Base-by-base conservation (phyloP, 2,329 filamentous ascomycete genomes). In the Amphichorda felina region DNA sequence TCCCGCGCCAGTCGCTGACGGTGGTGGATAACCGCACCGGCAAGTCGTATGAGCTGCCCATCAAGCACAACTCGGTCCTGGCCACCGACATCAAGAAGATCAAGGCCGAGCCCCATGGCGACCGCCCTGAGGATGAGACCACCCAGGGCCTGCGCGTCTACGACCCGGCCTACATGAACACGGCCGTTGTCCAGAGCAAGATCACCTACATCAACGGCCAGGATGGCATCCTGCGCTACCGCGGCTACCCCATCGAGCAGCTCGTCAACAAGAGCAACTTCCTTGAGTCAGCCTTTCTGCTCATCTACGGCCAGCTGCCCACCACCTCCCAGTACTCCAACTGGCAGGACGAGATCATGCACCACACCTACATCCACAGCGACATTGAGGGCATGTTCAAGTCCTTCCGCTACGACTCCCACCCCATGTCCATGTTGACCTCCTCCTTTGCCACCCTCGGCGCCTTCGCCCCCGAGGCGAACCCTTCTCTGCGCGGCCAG, bases 151-250 rank as follows among this genome's bases (percentile, higher is more conserved):
- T 70, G n/a, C 50, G 64, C 16, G 55, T 70, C 25, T 68, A 57
- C 37, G 66, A 69, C 48, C 64, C 65, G n/a, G 66, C 60, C 3
- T 70, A 66, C 51, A 64, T 68, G 59, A 70, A 69, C 54, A 69
- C 66, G 2, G 64, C 65, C 14, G 66, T 67, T 2, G 58, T 68
- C 15, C 51, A 63, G 51, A 64, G 60, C 45, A 57, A 50, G 33
- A 70, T 70, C 46, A 68, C 64, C 19, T 69, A 68, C 53, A 69
- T 69, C 48, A 68, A 70, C 46, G 67, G 67, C 25, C 58, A 57
- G 39, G 63, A 68, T 16, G 67, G 67, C 25, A 63, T 67, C 30
- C 53, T 71, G 24, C 63, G 65, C 28, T 71, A 70, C 45, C 62
- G 68, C 8, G 66, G 65, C 28, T 68, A 70, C 45, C 61, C 63